Evolutionary conservation across 2,329 filamentous ascomycete species (phyloP), one percentile per base, ranked within the genome.

Genomic region (Aspergillus fumigatiaffinis): DNA sequence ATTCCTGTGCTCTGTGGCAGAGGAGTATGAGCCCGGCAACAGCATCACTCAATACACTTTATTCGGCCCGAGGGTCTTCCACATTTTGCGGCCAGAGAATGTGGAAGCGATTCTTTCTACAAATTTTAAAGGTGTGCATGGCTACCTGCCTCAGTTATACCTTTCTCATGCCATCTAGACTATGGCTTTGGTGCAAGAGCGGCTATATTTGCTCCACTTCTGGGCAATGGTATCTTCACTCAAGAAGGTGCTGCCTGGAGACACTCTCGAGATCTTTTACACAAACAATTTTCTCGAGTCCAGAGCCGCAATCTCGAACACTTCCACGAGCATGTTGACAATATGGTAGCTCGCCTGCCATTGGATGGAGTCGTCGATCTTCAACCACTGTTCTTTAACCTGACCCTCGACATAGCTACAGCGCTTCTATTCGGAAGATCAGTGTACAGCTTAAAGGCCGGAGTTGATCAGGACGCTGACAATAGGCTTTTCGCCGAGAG

Each of bases 311-410:
- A 73, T 51, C 62, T 75, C 2, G 63, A 69, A 9, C 60, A 68
- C 1, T 72, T 75, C 53, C 59, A 64, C 20, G 56, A 66, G 14
- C 73, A 65, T 42, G 54, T 67, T 8, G 63, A 73, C 44, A 71
- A 74, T 47, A 60, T 78, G 28, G 63, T 79, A 21, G 28, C 25
- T 4, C 54, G 46, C 50, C 28, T 71, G 2, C 56, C 55, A 12
- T 65, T 63, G 1, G 56, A 66, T 9, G 61, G 60, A 4, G 51
- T 61, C 21, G 28, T 70, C 10, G 57, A 62, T 46, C 53, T 79
- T 0, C 67, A 76, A 54, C 70, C 74, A 0, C 60, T 76, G 0
- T 77, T 78, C 55, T 75, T 76, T 57, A 65, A 69, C 28, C 62
- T 75, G 29, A 77, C 73, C 1, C 58, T 77, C 23, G 71, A 74